Percentiles rank a stretch among this genome's conserved stretches.
Evolutionary conservation across 768 basidiomycete genomes (phyloP).

Genomic region (Tricholoma terreum): DNA sequence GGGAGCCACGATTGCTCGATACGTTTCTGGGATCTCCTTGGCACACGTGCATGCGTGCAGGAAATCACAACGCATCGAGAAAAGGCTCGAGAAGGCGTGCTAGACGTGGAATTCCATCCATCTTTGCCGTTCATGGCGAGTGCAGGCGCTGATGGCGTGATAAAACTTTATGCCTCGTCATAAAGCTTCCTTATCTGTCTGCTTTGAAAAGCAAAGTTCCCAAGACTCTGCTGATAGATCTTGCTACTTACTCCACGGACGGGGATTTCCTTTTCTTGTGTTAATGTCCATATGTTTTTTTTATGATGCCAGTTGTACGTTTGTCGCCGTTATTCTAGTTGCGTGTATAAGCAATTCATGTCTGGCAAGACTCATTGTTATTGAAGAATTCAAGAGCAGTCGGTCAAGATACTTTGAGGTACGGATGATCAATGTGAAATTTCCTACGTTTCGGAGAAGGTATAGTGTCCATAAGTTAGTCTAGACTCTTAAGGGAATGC

Average conservation of each 20-base stretch:
- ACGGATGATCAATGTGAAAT: not conserved
- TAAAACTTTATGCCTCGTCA: constrained; percentile 88
- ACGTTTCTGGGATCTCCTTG: constrained; percentile 91
- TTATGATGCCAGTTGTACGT: constrained; percentile 20
- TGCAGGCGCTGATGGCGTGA: constrained; percentile 93
- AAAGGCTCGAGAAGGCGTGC: constrained; percentile 87
- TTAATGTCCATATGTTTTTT: constrained; percentile 17
- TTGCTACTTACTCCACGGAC: constrained; percentile 32
- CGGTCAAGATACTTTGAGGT: too few relatives aligned
- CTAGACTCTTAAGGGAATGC: constrained; percentile 16
- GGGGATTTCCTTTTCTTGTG: constrained; percentile 22
- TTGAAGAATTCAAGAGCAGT: not conserved
- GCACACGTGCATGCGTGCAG: constrained; percentile 77
- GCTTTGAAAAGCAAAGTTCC: constrained; percentile 7
- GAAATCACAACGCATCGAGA: constrained; percentile 87
- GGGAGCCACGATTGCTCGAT: constrained; percentile 92
- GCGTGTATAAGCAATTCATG: not conserved
- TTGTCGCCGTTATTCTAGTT: constrained; percentile 18
- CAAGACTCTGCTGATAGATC: constrained; percentile 28
- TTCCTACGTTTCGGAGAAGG: not conserved
- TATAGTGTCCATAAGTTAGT: not conserved
- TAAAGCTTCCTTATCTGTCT: constrained; percentile 33
- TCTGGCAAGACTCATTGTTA: not conserved
- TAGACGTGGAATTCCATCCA: constrained; percentile 84
- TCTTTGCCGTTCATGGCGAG: constrained; percentile 86